Evolutionary conservation across 768 basidiomycete species (phyloP).

Genomic region (Tulasnella sp.): DNA sequence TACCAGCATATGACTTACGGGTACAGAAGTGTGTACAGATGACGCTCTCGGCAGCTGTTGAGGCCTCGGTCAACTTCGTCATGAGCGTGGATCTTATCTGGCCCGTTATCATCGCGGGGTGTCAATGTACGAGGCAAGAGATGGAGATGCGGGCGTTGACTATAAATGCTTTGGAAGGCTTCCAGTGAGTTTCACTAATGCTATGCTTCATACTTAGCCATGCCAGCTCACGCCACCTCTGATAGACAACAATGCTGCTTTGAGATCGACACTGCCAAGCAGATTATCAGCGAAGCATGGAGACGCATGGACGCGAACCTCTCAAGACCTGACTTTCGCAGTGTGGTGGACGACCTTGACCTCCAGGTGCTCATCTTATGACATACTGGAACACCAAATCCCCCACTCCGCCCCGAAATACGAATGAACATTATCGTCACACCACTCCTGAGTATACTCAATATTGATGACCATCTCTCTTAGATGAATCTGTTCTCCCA

Average conservation of each 20-base stretch:
- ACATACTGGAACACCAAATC: neutral
- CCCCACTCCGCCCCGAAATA: no score
- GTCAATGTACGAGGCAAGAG: constrained; percentile 20
- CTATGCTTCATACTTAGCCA: no score
- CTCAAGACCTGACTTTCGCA: constrained; percentile 19
- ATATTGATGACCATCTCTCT: no score
- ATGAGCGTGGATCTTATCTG: constrained; percentile 28
- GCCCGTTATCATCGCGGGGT: constrained; percentile 27
- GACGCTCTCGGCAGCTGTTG: constrained; percentile 26
- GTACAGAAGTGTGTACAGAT: constrained; percentile 25
- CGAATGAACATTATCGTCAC: no score
- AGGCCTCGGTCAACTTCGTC: constrained; percentile 23
- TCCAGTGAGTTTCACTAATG: constrained; percentile 25
- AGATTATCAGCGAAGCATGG: constrained; percentile 25
- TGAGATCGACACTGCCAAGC: constrained; percentile 31
- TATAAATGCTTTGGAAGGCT: constrained; percentile 23
- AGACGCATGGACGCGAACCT: constrained; percentile 17
- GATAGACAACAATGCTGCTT: constrained; percentile 25
- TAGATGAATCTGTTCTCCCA: no score
- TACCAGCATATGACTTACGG: constrained; percentile 23
- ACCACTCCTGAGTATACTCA: no score
- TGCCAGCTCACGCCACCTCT: no score
- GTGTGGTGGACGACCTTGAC: constrained; percentile 19
- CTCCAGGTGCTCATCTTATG: constrained; percentile 19
- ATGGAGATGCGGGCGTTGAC: constrained; percentile 20